These are phyloP conservation scores for Coemansia sp. DNA, from an alignment of 192 early-diverging fungal genomes.

Conservation along the genomic window DNA sequence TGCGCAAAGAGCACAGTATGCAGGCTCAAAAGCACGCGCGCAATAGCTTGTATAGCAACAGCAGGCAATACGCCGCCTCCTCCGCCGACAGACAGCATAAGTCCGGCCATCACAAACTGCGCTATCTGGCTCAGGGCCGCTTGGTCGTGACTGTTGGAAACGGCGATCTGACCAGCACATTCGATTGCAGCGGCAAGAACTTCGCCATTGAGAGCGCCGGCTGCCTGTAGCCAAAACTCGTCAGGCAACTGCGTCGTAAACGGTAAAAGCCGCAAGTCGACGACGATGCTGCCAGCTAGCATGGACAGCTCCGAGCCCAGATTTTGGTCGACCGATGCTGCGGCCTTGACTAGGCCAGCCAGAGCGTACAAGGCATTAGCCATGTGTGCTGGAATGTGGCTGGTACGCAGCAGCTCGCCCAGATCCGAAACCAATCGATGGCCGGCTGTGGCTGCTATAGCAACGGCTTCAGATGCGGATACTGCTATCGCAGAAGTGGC, in stretches of 20 bases:
- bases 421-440: neutral
- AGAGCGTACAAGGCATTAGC: conserved; percentile 25
- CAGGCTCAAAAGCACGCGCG: conserved; percentile 12
- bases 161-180: conserved; percentile 18
- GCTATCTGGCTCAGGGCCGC: conserved; percentile 9
- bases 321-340: conserved; percentile 10
- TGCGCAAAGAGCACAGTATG: neutral
- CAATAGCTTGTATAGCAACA: conserved; percentile 16
- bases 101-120: conserved; percentile 27
- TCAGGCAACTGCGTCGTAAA: neutral
- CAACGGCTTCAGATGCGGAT: neutral
- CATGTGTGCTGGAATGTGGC: conserved; percentile 26
- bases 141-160: conserved; percentile 20
- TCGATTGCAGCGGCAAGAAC: conserved; percentile 36
- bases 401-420: neutral
- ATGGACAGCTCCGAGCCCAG: conserved; percentile 21
- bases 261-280: conserved; percentile 5
- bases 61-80: neutral
- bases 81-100: conserved; percentile 3
- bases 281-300: conserved; percentile 3
- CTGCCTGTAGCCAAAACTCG: conserved; percentile 20
- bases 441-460: neutral
- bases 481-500: neutral
- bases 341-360: conserved; percentile 21
- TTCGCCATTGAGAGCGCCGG: conserved; percentile 5